Percentiles rank a stretch among this genome's conserved stretches.
Conservation (phyloP, 2,329 filamentous ascomycete genomes). For the Fusarium sp. region DNA sequence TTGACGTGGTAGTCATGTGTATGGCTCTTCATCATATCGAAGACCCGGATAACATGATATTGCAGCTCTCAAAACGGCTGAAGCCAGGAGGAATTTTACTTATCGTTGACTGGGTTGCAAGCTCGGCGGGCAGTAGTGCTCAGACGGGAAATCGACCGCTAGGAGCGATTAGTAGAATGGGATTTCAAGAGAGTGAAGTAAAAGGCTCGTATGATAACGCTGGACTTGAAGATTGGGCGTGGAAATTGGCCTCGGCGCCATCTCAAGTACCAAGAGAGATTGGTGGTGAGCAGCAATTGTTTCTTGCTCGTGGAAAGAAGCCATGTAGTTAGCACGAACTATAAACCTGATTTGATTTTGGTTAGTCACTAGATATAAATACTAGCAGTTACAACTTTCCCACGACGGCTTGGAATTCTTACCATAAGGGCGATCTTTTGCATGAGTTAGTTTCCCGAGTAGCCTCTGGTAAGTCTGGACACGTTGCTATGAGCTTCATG, state of each 20-base stretch:
- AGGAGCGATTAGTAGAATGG: constrained; percentile 30
- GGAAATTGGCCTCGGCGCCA: constrained; percentile 35
- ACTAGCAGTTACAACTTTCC: neutral
- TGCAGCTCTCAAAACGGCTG: constrained; percentile 42
- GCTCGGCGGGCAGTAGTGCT: constrained; percentile 16
- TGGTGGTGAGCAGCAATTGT: constrained; percentile 40
- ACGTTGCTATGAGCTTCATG: neutral
- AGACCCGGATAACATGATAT: constrained; percentile 41
- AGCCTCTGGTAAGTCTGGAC: neutral
- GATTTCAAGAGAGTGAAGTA: constrained; percentile 39
- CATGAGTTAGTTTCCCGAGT: neutral
- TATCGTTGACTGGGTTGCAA: constrained; percentile 46
- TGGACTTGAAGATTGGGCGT: constrained; percentile 38
- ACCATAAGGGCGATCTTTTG: neutral
- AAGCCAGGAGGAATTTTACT: constrained; percentile 45
- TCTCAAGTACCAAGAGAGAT: constrained; percentile 36
- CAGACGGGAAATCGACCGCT: neutral
- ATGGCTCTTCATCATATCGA: constrained; percentile 51
- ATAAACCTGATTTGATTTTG: neutral
- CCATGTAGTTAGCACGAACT: neutral
- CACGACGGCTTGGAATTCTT: neutral
- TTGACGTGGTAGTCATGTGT: constrained; percentile 48
- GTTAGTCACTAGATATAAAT: no score
- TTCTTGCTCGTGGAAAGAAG: constrained; percentile 38
- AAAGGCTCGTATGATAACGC: constrained; percentile 32